phyloP scores from a whole-genome alignment of 2,329 filamentous ascomycete genomes.

The Colletotrichum tropicicola region DNA sequence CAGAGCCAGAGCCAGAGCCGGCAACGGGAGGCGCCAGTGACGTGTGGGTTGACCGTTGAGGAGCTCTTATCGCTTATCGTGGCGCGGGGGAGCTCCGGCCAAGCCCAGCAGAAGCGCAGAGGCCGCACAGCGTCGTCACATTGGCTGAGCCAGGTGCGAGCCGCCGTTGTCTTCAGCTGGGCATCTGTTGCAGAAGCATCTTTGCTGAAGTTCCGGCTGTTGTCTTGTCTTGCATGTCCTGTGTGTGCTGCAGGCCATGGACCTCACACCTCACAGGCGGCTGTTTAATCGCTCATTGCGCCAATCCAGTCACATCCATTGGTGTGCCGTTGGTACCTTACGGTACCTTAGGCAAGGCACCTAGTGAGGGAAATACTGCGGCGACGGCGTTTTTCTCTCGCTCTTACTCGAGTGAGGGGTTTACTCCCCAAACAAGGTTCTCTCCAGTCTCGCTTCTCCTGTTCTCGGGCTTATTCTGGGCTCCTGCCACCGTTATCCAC shows the following conservation, averaged over 20 bases:
- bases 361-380: slow-evolving; percentile 26
- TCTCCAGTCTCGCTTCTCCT: slow-evolving; percentile 6
- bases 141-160: too few relatives aligned
- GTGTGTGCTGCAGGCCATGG: too few relatives aligned
- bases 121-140: slow-evolving; percentile 11
- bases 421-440: slow-evolving; percentile 23
- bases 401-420: slow-evolving; percentile 27
- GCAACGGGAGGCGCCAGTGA: slow-evolving; percentile 11
- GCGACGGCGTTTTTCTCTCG: slow-evolving; percentile 1
- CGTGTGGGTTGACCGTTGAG: slow-evolving; percentile 19
- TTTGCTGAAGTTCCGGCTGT: too few relatives aligned
- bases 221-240: too few relatives aligned
- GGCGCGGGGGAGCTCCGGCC: slow-evolving; percentile 29
- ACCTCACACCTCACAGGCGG: too few relatives aligned
- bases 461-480: slow-evolving; percentile 30
- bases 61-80: slow-evolving; percentile 31
- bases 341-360: too few relatives aligned
- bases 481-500: slow-evolving; percentile 26
- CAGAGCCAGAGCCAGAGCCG: slow-evolving; percentile 1
- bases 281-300: slow-evolving; percentile 23
- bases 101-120: slow-evolving; percentile 12
- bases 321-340: too few relatives aligned
- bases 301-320: not conserved
- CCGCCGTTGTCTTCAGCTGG: too few relatives aligned
- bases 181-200: too few relatives aligned